Base-by-base conservation (phyloP, 345 rosid genomes). In the Brassica nigra region DNA sequence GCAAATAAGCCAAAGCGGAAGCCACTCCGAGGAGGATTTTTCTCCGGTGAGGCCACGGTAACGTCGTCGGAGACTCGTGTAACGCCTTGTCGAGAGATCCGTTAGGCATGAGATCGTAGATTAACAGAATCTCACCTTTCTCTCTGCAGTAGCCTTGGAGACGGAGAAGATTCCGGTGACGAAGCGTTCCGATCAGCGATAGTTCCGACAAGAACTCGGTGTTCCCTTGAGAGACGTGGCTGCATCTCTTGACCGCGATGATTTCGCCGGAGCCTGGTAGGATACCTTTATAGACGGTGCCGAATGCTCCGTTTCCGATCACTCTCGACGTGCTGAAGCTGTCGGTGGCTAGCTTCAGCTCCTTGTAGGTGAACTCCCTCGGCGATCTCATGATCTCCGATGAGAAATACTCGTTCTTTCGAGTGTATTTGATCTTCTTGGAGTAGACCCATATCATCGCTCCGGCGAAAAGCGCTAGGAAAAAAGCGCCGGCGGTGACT, bases 91-190 rank as follows among this genome's bases (percentile, higher is more conserved):
- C 99, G 2, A 96, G 87, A 81, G 97, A 91, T 34, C 99, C 98
- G 66, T 96, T 96, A 1, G 97, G 91, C 99, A 96, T 96, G 62
- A 93, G 67, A 72, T 96, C 99, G 54, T 93, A 96, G 0, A 96
- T 97, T 6, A 96, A 70, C 1, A 93, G 77, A 77, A 96, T 96
- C 55, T 96, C 99, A 2, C 97, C 98, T 77, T 90, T 93, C 76
- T 93, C 98, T 68, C 89, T 89, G 70, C 99, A 96, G 89, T 93
- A 96, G 8, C 99, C 99, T 83, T 90, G 98, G 36, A 96, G 89
- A 59, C 92, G 86, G 12, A 96, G 91, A 8, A 96, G 97, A 76
- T 96, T 96, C 2, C 99, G 86, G 63, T 96, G 99, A 71, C 99
- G 83, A 2, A 96, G 91, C 8, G 90, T 86, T 18, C 98, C 99